These are phyloP conservation scores for Pythium myriotylum DNA, from an alignment of 352 stramenopile genomes.

Conservation along the genomic window DNA sequence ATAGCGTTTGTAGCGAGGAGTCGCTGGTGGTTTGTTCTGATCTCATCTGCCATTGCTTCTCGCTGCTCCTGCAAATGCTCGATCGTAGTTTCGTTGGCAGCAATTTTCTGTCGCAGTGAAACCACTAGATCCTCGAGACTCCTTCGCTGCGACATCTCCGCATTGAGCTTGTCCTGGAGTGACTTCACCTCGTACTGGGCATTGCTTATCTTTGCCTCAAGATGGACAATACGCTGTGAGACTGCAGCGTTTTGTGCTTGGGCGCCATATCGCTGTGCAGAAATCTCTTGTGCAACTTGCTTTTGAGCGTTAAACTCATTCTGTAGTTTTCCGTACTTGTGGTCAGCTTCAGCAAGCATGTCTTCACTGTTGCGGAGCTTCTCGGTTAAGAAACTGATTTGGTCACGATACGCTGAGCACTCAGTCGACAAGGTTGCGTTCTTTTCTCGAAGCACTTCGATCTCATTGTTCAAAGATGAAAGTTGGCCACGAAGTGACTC, in stretches of 20 bases:
- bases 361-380: slow-evolving; percentile 65
- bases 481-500: slow-evolving; percentile 70
- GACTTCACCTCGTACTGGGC: slow-evolving; percentile 66
- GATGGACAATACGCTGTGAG: slow-evolving; percentile 72
- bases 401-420: slow-evolving; percentile 65
- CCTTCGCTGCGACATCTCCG: slow-evolving; percentile 52
- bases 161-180: slow-evolving; percentile 60
- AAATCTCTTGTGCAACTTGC: slow-evolving; percentile 76
- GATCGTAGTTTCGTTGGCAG: slow-evolving; percentile 61
- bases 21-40: slow-evolving; percentile 62
- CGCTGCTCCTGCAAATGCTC: slow-evolving; percentile 72
- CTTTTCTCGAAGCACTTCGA: slow-evolving; percentile 53
- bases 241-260: slow-evolving; percentile 76
- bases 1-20: slow-evolving; percentile 48
- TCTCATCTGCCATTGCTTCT: slow-evolving; percentile 73
- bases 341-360: slow-evolving; percentile 33
- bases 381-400: slow-evolving; percentile 79
- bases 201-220: slow-evolving; percentile 78
- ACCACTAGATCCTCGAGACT: slow-evolving; percentile 71
- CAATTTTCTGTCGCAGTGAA: slow-evolving; percentile 64
- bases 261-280: slow-evolving; percentile 70
- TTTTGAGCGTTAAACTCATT: slow-evolving; percentile 66
- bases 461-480: slow-evolving; percentile 56
- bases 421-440: slow-evolving; percentile 60
- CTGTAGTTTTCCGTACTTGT: slow-evolving; percentile 28